A percentile compares a stretch with the other conserved stretches of the same genome.
These are phyloP conservation scores for Dryadomyces quercus-mongolicae DNA, from an alignment of 2,329 filamentous ascomycete genomes.

Conservation along the genomic window DNA sequence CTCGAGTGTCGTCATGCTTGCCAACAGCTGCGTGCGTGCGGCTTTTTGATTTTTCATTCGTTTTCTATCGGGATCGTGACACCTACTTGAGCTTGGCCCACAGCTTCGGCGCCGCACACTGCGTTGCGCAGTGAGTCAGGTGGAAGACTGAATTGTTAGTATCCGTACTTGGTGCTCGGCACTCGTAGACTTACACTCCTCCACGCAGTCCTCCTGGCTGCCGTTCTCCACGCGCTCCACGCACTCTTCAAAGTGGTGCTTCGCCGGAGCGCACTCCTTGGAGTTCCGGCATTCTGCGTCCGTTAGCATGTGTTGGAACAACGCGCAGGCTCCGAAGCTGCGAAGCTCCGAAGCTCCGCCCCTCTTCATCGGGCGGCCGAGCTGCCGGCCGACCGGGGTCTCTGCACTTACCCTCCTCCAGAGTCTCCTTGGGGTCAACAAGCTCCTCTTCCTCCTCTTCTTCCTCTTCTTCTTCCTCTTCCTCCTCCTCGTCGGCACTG, in stretches of 20 bases:
- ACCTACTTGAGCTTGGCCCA: conserved; percentile 80
- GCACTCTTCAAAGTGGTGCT: conserved; percentile 98
- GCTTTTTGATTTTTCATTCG: background rate
- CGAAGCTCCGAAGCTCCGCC: background rate
- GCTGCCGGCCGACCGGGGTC: too few relatives aligned
- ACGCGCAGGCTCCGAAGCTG: too few relatives aligned
- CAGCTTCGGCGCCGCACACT: conserved; percentile 92
- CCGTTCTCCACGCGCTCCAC: conserved; percentile 83
- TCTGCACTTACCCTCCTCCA: conserved; percentile 67
- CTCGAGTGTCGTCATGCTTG: too few relatives aligned
- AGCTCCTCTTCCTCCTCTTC: conserved; percentile 75
- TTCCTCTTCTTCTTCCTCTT: conserved; percentile 64
- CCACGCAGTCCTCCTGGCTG: conserved; percentile 89
- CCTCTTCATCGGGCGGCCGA: too few relatives aligned
- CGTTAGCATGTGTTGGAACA: conserved; percentile 1
- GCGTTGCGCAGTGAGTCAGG: conserved; percentile 85
- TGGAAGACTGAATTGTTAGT: conserved; percentile 67
- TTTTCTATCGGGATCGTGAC: background rate
- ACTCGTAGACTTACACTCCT: conserved; percentile 69
- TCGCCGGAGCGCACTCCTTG: conserved; percentile 69
- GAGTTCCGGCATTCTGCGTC: conserved; percentile 77
- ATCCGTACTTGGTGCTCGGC: background rate
- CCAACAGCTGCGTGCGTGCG: too few relatives aligned
- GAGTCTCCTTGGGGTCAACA: conserved; percentile 73
- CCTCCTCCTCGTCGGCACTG: conserved; percentile 49